Evolutionary conservation across 2,329 filamentous ascomycete genomes (phyloP).

Genomic region (Neoarthrinium moseri): DNA sequence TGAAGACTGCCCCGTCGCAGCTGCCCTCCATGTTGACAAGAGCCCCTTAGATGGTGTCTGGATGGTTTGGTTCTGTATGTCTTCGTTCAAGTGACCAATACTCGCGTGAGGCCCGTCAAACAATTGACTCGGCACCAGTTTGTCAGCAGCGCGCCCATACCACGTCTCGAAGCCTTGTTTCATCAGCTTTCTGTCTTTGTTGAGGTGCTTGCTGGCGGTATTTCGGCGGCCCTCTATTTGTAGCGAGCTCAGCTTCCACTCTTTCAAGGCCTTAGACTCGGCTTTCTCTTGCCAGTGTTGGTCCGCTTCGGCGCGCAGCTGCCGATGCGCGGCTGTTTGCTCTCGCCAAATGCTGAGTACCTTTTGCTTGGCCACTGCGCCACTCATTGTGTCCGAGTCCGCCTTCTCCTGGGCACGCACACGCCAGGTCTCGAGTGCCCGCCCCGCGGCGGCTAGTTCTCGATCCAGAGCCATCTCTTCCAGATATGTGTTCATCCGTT

Average conservation of each 20-base stretch:
- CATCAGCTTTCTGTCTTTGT: conserved; percentile 24
- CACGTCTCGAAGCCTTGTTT: conserved; percentile 27
- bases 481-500: conserved; percentile 22
- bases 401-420: conserved; percentile 19
- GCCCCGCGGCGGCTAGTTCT: conserved; percentile 19
- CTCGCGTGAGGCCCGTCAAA: conserved; percentile 21
- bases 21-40: conserved; percentile 21
- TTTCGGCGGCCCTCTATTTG: conserved; percentile 26
- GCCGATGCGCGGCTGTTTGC: conserved; percentile 14
- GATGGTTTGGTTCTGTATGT: conserved; percentile 19
- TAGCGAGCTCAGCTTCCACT: conserved; percentile 28
- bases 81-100: conserved; percentile 20
- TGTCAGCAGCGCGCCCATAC: conserved; percentile 25
- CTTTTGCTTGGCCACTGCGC: conserved; percentile 21
- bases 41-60: conserved; percentile 19
- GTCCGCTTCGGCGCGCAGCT: conserved; percentile 18
- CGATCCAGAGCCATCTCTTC: conserved; percentile 20
- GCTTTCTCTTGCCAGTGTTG: conserved; percentile 22
- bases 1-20: conserved; percentile 7
- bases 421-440: conserved; percentile 25
- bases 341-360: conserved; percentile 24
- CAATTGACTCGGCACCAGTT: conserved; percentile 23
- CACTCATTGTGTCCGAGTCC: conserved; percentile 16
- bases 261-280: conserved; percentile 22
- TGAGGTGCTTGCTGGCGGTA: conserved; percentile 26